Base-by-base conservation (phyloP, 2,329 filamentous ascomycete species). In the Fonsecaea monophora region DNA sequence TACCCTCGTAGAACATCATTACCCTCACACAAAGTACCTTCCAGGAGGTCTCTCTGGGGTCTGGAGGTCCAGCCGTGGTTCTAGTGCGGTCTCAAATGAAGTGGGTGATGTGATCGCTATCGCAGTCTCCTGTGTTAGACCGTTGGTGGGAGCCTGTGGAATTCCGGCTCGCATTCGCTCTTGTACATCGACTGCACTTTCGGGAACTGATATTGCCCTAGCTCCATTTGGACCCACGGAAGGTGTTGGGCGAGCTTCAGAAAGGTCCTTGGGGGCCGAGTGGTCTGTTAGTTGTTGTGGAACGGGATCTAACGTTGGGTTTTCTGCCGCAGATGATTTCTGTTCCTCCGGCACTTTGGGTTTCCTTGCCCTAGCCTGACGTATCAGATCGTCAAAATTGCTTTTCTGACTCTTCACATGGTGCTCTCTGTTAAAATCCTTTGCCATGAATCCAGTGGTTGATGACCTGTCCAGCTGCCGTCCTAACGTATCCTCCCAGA, bases 401-500 rank as follows among this genome's bases (percentile, higher is more conserved):
- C 81, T 81, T 56, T 89, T 88, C 78, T 98, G 90, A 67, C 84
- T 89, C 7, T 82, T 82, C 30, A 89, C 88, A 89, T 94, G 97
- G 0, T 87, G 89, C 1, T 84, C 83, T 2, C 89, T 89, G 76
- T 97, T 92, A 75, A 98, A 98, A 67, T 95, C 91, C 75, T 97
- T 98, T 72, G 90, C 89, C 82, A 91, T 94, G 65, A 98, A 80
- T 81, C 77, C 79, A 68, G 69, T 42, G n/a, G 54, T 62, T 12
- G 63, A 30, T 9, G 60, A 25, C 48, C 56, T 67, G 13, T 70
- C 66, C 18, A 50, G 37, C 38, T 70, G 68, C n/a, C 87, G 86
- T 8, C 92, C 92, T 70, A 96, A 88, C 0, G 91, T 94, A 53
- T 88, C 85, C 78, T 99, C 95, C 94, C 95, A 98, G 1, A 86